phyloP scores from a whole-genome alignment of 2,329 filamentous ascomycete genomes.

The Aspergillus pseudoviridinutans region DNA sequence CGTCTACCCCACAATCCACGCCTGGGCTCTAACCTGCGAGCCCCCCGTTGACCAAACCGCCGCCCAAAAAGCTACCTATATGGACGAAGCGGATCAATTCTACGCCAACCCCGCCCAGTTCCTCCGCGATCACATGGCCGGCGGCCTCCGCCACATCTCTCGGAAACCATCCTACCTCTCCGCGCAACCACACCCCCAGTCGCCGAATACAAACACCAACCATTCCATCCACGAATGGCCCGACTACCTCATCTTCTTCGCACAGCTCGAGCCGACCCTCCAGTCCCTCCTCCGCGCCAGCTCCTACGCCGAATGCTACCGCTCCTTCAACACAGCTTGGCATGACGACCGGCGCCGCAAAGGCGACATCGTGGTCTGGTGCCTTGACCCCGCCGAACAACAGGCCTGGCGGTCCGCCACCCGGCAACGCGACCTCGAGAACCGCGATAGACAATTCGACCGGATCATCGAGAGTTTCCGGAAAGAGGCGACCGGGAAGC shows the following conservation, averaged over 20 bases:
- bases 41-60: slow-evolving; percentile 69
- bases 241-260: slow-evolving; percentile 53
- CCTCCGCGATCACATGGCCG: slow-evolving; percentile 51
- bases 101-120: slow-evolving; percentile 64
- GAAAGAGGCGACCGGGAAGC: slow-evolving; percentile 17
- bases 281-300: slow-evolving; percentile 40
- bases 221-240: slow-evolving; percentile 40
- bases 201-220: slow-evolving; percentile 1
- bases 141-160: slow-evolving; percentile 32
- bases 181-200: neutral
- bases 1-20: slow-evolving; percentile 67
- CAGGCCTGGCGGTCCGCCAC: slow-evolving; percentile 30
- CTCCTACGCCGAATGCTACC: slow-evolving; percentile 55
- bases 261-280: slow-evolving; percentile 52
- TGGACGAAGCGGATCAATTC: slow-evolving; percentile 89
- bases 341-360: slow-evolving; percentile 59
- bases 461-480: slow-evolving; percentile 31
- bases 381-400: slow-evolving; percentile 37
- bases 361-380: slow-evolving; percentile 63
- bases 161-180: slow-evolving; percentile 30
- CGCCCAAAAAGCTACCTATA: slow-evolving; percentile 62
- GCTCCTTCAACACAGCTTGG: slow-evolving; percentile 58
- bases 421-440: slow-evolving; percentile 19
- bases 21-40: slow-evolving; percentile 85
- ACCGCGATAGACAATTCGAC: slow-evolving; percentile 32